Percentiles rank a stretch among this genome's conserved stretches.
Evolutionary conservation across 2,329 filamentous ascomycete species (phyloP).

Genomic region (Phialophora expanda): DNA sequence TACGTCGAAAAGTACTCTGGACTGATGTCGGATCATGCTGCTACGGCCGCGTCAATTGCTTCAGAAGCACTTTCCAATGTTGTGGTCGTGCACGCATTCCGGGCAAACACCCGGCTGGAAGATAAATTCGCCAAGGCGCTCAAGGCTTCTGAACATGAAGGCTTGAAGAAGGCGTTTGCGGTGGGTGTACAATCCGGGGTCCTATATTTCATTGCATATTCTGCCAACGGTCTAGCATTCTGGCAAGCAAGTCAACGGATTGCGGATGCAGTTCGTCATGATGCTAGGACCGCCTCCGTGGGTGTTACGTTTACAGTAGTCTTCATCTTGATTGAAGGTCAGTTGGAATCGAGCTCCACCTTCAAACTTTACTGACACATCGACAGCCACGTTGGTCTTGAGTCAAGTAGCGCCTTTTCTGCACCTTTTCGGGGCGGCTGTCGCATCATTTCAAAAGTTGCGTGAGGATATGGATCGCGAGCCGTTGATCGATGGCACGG

Average conservation of each 20-base stretch:
- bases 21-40: slow-evolving; percentile 57
- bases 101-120: slow-evolving; percentile 60
- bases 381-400: slow-evolving; percentile 51
- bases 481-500: slow-evolving; percentile 52
- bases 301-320: slow-evolving; percentile 15
- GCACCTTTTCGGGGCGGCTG: slow-evolving; percentile 57
- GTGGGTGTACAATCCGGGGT: slow-evolving; percentile 43
- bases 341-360: slow-evolving; percentile 3
- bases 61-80: slow-evolving; percentile 59
- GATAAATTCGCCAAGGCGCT: slow-evolving; percentile 42
- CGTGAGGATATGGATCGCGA: slow-evolving; percentile 61
- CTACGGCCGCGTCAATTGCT: slow-evolving; percentile 63
- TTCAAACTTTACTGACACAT: not conserved
- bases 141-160: slow-evolving; percentile 40
- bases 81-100: slow-evolving; percentile 56
- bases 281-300: slow-evolving; percentile 33
- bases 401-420: slow-evolving; percentile 50
- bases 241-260: slow-evolving; percentile 58
- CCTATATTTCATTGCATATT: slow-evolving; percentile 44
- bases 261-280: slow-evolving; percentile 42
- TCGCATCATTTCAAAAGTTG: slow-evolving; percentile 63
- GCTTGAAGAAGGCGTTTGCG: slow-evolving; percentile 42
- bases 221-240: slow-evolving; percentile 45
- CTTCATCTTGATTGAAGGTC: slow-evolving; percentile 21
- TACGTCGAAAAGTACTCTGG: slow-evolving; percentile 53